Evolutionary conservation across 2,329 filamentous ascomycete species (phyloP).

Genomic region (Penicillium nordicum): DNA sequence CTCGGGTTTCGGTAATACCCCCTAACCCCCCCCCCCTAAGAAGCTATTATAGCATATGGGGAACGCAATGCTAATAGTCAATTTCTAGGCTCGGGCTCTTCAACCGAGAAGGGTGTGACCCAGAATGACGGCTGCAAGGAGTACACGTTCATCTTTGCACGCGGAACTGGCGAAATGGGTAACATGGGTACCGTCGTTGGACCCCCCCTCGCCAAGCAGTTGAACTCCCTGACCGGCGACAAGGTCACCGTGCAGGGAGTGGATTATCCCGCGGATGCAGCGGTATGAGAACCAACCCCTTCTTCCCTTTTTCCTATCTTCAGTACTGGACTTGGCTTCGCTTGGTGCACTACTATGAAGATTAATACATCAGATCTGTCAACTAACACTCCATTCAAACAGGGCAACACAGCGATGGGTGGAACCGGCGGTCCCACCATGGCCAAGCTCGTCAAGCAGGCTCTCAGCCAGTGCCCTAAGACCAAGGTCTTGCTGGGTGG

Average conservation of each 20-base stretch:
- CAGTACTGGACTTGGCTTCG: not conserved
- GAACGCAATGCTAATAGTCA: conserved; percentile 13
- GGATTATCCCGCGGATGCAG: conserved; percentile 29
- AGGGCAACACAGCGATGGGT: conserved; percentile 30
- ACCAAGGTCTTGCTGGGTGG: conserved; percentile 36
- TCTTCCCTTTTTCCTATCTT: not conserved
- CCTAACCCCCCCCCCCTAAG: too few species aligned
- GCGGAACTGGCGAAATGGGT: conserved; percentile 42
- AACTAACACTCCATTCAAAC: not conserved
- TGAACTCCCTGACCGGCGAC: conserved; percentile 24
- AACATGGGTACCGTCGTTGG: conserved; percentile 45
- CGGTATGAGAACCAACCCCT: conserved; percentile 9
- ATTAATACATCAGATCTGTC: too few species aligned
- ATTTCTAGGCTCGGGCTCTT: conserved; percentile 18
- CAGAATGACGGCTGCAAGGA: conserved; percentile 41
- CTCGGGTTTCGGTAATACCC: conserved; percentile 3
- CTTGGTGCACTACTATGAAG: not conserved
- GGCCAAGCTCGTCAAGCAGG: conserved; percentile 29
- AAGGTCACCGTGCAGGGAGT: conserved; percentile 35
- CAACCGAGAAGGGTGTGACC: conserved; percentile 39
- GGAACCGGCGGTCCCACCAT: conserved; percentile 30
- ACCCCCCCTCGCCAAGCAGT: conserved; percentile 31
- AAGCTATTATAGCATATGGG: not conserved
- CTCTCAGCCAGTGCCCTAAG: conserved; percentile 30
- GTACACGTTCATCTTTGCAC: conserved; percentile 45